Evolutionary conservation across 2,329 filamentous ascomycete species (phyloP).

Genomic region (Dactylellina leptospora): DNA sequence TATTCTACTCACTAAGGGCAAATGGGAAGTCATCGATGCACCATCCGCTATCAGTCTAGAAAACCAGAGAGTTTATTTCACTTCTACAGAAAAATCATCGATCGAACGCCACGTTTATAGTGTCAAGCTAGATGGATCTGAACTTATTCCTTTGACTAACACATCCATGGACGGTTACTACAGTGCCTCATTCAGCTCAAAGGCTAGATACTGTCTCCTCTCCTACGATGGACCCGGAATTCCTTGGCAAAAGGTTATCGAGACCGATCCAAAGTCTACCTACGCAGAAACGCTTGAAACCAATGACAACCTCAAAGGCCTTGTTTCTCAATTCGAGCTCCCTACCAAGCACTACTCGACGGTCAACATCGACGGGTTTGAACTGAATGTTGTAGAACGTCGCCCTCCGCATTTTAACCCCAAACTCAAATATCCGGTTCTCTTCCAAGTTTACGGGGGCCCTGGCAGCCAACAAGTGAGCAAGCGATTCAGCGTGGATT

Average conservation of each 20-base stretch:
- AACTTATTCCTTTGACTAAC: constrained; percentile 77
- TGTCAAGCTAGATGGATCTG: constrained; percentile 81
- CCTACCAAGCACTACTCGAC: constrained; percentile 84
- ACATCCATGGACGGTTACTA: constrained; percentile 79
- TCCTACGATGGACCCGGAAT: constrained; percentile 84
- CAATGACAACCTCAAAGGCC: constrained; percentile 74
- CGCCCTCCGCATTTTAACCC: constrained; percentile 87
- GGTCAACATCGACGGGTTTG: constrained; percentile 81
- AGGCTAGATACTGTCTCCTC: constrained; percentile 82
- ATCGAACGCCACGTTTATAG: constrained; percentile 92
- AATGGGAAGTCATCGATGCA: constrained; percentile 90
- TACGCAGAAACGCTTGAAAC: constrained; percentile 80
- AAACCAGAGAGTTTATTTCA: constrained; percentile 89
- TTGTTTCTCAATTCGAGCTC: constrained; percentile 78
- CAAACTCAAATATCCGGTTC: constrained; percentile 86
- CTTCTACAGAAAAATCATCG: constrained; percentile 83
- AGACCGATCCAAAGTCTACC: constrained; percentile 68
- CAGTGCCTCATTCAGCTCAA: constrained; percentile 80
- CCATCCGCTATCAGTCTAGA: constrained; percentile 84
- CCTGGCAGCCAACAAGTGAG: constrained; percentile 89
- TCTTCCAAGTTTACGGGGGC: constrained; percentile 94
- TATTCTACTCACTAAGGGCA: constrained; percentile 82
- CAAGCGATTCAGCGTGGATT: constrained; percentile 83
- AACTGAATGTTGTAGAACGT: constrained; percentile 79
- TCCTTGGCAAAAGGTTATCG: constrained; percentile 90